A percentile compares a stretch with the other conserved stretches of the same genome.
phyloP scores from a whole-genome alignment of 1,284 basidiomycete genomes.

The Kalmanozyma brasiliensis region DNA sequence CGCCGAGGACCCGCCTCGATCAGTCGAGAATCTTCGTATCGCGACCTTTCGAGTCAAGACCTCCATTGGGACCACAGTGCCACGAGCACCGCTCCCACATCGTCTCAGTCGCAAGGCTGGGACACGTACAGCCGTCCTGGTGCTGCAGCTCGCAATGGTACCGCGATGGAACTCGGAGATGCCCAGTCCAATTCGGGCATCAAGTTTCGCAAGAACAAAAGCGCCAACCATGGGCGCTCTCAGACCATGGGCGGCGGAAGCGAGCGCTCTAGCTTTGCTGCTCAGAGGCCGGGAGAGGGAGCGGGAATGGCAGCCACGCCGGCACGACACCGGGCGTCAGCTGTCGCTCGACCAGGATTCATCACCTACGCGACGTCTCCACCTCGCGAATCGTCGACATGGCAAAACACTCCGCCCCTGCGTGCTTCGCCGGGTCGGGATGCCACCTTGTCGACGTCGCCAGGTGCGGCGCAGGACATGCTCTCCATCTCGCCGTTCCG shows the following conservation, averaged over 20 bases:
- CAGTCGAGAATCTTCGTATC: conserved; percentile 33
- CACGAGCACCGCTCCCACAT: conserved; percentile 42
- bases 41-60: conserved; percentile 24
- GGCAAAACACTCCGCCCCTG: conserved; percentile 32
- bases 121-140: conserved; percentile 14
- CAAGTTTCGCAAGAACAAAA: conserved; percentile 44
- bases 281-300: conserved; percentile 20
- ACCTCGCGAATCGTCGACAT: conserved; percentile 18
- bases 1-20: conserved; percentile 7
- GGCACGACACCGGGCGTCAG: conserved; percentile 16
- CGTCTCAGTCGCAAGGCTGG: conserved; percentile 36
- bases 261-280: conserved; percentile 15
- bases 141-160: conserved; percentile 4
- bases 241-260: conserved; percentile 27
- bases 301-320: conserved; percentile 31
- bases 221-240: conserved; percentile 33
- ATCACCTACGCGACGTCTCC: conserved; percentile 38
- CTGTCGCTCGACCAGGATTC: conserved; percentile 31
- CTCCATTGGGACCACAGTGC: conserved; percentile 32
- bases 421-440: conserved; percentile 16
- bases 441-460: conserved; percentile 26
- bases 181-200: conserved; percentile 27
- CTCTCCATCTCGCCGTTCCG: conserved; percentile 44
- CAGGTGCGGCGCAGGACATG: conserved; percentile 30
- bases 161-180: background rate